These are phyloP conservation scores for Suhomyces bolitotheri DNA, from an alignment of 1,139 yeast species.

Conservation along the genomic window DNA sequence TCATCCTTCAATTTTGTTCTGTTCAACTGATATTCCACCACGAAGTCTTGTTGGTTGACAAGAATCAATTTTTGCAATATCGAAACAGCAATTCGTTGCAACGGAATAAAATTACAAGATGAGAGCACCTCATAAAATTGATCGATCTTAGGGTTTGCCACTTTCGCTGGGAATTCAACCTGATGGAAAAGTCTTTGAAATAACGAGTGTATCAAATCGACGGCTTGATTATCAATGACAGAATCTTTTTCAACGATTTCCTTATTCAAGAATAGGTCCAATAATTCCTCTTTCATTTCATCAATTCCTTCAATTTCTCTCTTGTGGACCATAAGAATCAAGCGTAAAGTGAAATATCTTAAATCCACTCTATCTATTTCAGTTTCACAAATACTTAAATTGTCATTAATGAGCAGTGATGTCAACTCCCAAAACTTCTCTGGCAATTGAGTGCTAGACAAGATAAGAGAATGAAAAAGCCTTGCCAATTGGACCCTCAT, in stretches of 20 bases:
- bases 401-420: conserved; percentile 48
- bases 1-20: conserved; percentile 26
- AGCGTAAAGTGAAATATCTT: conserved; percentile 48
- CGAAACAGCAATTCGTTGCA: conserved; percentile 39
- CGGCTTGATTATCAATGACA: conserved; percentile 30
- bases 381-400: conserved; percentile 46
- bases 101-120: conserved; percentile 23
- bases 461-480: conserved; percentile 40
- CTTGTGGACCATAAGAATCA: conserved; percentile 34
- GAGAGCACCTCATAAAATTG: conserved; percentile 26
- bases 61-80: conserved; percentile 38
- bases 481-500: conserved; percentile 55
- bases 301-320: conserved; percentile 16
- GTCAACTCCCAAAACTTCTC: conserved; percentile 39
- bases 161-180: conserved; percentile 14
- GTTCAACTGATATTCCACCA: conserved; percentile 59
- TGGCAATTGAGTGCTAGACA: conserved; percentile 19
- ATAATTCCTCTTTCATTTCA: conserved; percentile 35
- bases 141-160: conserved; percentile 18
- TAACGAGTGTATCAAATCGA: conserved; percentile 33
- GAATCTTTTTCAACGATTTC: conserved; percentile 20
- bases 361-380: conserved; percentile 43
- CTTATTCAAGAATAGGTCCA: conserved; percentile 37
- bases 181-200: conserved; percentile 31
- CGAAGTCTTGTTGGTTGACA: conserved; percentile 53